Evolutionary conservation across 1,139 yeast genomes (phyloP), one percentile per base, ranked within the genome.

Genomic region (Saccharomyces hybrid): DNA sequence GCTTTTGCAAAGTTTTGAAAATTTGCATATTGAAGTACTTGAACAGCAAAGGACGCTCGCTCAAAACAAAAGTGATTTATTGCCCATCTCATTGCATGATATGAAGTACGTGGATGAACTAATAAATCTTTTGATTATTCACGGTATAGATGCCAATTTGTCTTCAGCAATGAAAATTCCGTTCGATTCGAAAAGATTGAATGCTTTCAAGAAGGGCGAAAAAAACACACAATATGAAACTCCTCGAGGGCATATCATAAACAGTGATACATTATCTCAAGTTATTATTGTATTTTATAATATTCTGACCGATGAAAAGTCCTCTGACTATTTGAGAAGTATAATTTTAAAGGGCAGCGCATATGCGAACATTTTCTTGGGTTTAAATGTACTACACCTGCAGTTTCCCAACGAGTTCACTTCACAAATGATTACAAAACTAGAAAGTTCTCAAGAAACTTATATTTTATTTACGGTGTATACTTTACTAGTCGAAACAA

Each of bases 11-110:
- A 54, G 62, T 7, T 32, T 66, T 28, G 50, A 57, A 51, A 52
- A 50, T 23, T 51, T 60, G 38, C 56, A 57, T 48, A 32, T 5
- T 4, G 51, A 56, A 31, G 52, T 59, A 4, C n/a, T 51, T 46
- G 53, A 52, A 16, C 56, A 41, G 49, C 60, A 49, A 44, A 42
- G 32, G 7, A 48, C n/a, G 5, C 51, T 47, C 13, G 1, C 52
- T 48, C 42, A 53, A 47, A 48, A 61, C 54, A 61, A 50, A 67
- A 75, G 50, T 65, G 76, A 78, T 50, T 67, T 87, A 52, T 78
- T 91, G 20, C 75, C 86, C 6, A 84, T 91, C 14, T 88, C 97
- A 0, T 74, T 91, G 9, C 91, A 88, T 64, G 98, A 91, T 66
- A 82, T 91, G 75, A 85, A 83, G 66, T 79, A 82, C 2, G 80